phyloP scores from a whole-genome alignment of 169 alveolate genomes.

The Sarcocystis neurona region DNA sequence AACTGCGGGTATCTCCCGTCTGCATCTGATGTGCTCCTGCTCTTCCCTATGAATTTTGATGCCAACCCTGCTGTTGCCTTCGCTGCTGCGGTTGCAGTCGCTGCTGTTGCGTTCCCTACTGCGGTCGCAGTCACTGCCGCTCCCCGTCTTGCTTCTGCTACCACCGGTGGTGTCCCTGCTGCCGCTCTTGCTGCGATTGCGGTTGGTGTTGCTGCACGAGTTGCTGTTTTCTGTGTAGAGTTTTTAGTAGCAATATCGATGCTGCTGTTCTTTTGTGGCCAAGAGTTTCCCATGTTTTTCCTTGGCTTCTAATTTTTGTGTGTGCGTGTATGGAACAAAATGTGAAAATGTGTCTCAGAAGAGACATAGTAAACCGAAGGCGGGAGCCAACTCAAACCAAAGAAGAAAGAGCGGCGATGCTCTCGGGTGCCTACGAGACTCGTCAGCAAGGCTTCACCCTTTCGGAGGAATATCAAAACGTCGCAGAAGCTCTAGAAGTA shows the following conservation, averaged over 20 bases:
- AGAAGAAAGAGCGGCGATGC: conserved; percentile 1
- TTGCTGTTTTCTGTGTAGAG: not conserved
- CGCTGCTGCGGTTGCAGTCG: no score
- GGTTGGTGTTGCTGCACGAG: not conserved
- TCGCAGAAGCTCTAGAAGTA: conserved; percentile 1
- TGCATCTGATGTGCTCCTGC: no score
- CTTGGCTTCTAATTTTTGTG: no score
- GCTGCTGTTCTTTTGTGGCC: not conserved
- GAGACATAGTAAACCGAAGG: not conserved
- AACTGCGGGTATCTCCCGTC: no score
- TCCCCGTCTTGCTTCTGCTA: no score
- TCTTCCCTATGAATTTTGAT: no score
- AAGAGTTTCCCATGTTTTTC: no score
- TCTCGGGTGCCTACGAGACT: not conserved
- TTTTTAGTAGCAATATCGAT: not conserved
- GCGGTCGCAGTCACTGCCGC: no score
- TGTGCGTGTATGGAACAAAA: not conserved
- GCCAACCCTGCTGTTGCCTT: no score
- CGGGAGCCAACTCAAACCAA: not conserved
- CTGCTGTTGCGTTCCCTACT: no score
- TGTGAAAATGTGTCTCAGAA: not conserved
- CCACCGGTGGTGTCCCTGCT: not conserved
- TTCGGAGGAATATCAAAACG: not conserved
- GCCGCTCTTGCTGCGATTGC: not conserved
- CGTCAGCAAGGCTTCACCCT: not conserved